phyloP scores from a whole-genome alignment of 305 asterid species.

The Fraxinus sp. region DNA sequence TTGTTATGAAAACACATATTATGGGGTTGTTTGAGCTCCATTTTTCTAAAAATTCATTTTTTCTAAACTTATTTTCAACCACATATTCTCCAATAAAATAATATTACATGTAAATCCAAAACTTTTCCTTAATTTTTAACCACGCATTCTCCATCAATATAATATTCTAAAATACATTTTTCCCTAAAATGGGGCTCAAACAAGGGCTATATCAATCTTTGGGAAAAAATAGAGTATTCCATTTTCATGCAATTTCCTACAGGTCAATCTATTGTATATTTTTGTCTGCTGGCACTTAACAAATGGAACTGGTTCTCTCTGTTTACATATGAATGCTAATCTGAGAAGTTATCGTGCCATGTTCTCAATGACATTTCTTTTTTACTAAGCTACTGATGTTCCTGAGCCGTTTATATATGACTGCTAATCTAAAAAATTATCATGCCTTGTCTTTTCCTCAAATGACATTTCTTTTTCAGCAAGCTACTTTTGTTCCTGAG shows the following conservation, averaged over 20 bases:
- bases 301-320: constrained; percentile 9
- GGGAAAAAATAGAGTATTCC: neutral
- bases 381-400: neutral
- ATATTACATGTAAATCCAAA: no score
- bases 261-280: neutral
- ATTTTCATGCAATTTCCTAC: constrained; percentile 20
- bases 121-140: neutral
- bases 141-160: neutral
- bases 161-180: neutral
- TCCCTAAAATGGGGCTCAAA: neutral
- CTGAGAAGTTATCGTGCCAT: constrained; percentile 12
- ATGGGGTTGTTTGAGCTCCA: neutral
- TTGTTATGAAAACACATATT: neutral
- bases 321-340: constrained; percentile 21
- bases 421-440: constrained; percentile 17
- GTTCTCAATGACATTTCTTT: constrained; percentile 1
- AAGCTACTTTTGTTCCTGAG: constrained; percentile 12
- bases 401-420: constrained; percentile 9
- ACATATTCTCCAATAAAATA: neutral
- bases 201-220: neutral
- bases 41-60: neutral
- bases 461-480: constrained; percentile 11
- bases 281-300: constrained; percentile 15
- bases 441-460: neutral
- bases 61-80: neutral